A percentile compares a stretch with the other conserved stretches of the same genome.
Conservation (phyloP, 75 land plant species). For the Gnetum montanum region DNA sequence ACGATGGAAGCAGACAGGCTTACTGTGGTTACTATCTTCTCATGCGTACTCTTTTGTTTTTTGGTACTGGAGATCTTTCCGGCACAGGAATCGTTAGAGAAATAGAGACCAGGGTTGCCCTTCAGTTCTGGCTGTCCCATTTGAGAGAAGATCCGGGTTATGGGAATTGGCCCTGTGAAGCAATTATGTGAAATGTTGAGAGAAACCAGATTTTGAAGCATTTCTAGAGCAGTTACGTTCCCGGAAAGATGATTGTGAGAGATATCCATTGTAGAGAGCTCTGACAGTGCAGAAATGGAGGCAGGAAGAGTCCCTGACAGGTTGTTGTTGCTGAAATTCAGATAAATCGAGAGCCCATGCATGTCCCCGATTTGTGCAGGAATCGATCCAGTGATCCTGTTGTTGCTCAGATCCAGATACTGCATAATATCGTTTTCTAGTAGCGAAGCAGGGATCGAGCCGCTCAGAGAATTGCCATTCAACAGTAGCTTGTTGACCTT, state of each 20-base stretch:
- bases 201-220: conserved; percentile 60
- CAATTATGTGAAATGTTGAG: conserved; percentile 69
- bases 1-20: conserved; percentile 35
- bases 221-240: conserved; percentile 33
- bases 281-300: conserved; percentile 36
- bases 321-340: conserved; percentile 69
- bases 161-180: conserved; percentile 68
- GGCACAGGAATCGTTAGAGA: conserved; percentile 15
- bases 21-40: conserved; percentile 7
- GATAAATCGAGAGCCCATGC: conserved; percentile 45
- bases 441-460: conserved; percentile 46
- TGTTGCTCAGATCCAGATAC: conserved; percentile 61
- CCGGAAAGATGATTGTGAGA: conserved; percentile 72
- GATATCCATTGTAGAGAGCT: conserved; percentile 57
- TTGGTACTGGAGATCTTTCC: not conserved
- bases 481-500: conserved; percentile 47
- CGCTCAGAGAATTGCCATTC: conserved; percentile 41
- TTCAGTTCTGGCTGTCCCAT: conserved; percentile 42
- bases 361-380: conserved; percentile 55
- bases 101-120: conserved; percentile 65
- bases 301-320: conserved; percentile 52
- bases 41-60: too few relatives aligned
- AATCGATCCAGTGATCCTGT: conserved; percentile 47
- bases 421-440: conserved; percentile 44
- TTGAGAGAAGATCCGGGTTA: conserved; percentile 61